Evolutionary conservation across 2,329 filamentous ascomycete species (phyloP), one percentile per base, ranked within the genome.

Genomic region (Neopestalotiopsis sp.): DNA sequence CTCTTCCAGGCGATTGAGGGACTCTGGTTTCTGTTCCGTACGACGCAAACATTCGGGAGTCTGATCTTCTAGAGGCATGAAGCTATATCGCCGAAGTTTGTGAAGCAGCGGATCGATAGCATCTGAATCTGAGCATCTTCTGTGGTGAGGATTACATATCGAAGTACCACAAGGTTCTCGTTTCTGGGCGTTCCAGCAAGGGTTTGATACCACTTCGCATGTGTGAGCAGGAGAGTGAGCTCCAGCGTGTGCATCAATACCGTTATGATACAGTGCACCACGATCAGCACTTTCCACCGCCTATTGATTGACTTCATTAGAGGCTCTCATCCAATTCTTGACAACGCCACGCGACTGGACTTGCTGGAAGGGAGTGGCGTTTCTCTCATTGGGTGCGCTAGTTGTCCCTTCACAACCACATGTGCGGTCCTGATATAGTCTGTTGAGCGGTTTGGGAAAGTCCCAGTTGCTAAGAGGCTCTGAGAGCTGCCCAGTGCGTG

Each of bases 181-280:
- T n/a, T 52, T n/a, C 14, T 52, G 9, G 45, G 9, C 20, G 17
- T 17, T 20, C 6, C 45, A 12, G 1, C 9, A n/a, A 3, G 9
- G 14, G 14, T 52, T 12, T 32, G 40, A 32, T 13, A 28, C 3
- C 28, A 6, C 13, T 24, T 14, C 20, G 52, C 38, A 67, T 4
- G 73, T 62, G 5, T 68, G 66, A 30, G 52, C 64, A 30, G 69
- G 49, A 3, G 66, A 24, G 32, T 52, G 64, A 20, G 38, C 38
- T 28, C 74, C 75, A 24, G 69, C 67, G 66, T 78, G 77, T 3
- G 76, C 76, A 52, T 78, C 76, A n/a, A 78, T 61, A 9, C 75
- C 75, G 20, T 56, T 49, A 17, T 71, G 65, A 65, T 76, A 77
- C 0, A 76, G 69, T 24, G 45, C 20, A n/a, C 45, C 9, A 7